Base-by-base conservation (phyloP, 148 eudicot species). In the Silene latifolia region DNA sequence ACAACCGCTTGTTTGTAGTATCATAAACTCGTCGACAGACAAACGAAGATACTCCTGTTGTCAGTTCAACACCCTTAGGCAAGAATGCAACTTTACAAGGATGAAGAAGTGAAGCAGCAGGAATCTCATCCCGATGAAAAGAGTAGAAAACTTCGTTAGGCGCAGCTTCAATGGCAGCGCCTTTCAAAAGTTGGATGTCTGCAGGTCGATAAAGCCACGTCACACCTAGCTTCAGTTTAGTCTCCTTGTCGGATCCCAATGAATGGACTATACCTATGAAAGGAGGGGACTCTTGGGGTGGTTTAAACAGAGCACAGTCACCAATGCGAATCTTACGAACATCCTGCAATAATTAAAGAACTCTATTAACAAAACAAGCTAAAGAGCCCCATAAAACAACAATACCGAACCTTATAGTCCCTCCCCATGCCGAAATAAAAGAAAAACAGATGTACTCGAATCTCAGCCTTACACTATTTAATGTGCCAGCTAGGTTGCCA, bases 101-200 rank as follows among this genome's bases (percentile, higher is more conserved):
- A 86, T 96, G 97, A 65, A 96, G 90, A 77, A 96, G 75, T 44
- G 98, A 88, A 73, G 93, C 94, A 83, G 90, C 98, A 76, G 90
- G 89, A 78, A 86, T 87, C 87, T 95, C 93, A 85, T 88, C 97
- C 89, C 85, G 85, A 44, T 89, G 92, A 71, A 92, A 95, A 10
- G 98, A 96, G 80, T 92, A 96, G 67, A 92, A 92, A 29, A 89
- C 87, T 76, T 92, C 97, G 92, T 96, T 96, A n/a, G 93, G 98
- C 60, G 92, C 89, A 62, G 93, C 87, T 78, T 90, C 92, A 62
- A 87, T 75, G 54, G 75, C 74, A 76, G 74, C 75, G 74, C 93
- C 93, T 83, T 90, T 89, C 27, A 78, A 76, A 72, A 90, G 93
- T 81, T 84, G 85, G 67, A 89, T 78, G 61, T 95, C 97, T 75